phyloP scores from a whole-genome alignment of 1,284 basidiomycete species.

The Cronartium ribicola region DNA sequence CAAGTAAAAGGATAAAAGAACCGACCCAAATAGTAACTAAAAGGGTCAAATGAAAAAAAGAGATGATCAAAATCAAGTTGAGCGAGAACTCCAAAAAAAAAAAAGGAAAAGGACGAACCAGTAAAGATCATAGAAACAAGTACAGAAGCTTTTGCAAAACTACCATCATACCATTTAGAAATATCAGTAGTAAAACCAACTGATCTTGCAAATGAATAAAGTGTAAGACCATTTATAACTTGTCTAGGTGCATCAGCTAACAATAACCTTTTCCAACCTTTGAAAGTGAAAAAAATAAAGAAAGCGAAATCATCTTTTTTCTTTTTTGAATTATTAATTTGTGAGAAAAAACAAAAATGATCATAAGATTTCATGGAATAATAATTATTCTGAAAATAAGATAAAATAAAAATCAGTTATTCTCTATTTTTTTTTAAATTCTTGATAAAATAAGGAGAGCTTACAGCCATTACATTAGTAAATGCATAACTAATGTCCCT shows the following conservation, averaged over 20 bases:
- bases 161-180: constrained; percentile 59
- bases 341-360: constrained; percentile 96
- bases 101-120: constrained; percentile 11
- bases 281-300: constrained; percentile 99
- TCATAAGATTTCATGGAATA: constrained; percentile 72
- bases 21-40: constrained; percentile 75
- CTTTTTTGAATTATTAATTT: constrained; percentile 92
- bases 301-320: constrained; percentile 95
- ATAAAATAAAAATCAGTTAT: constrained; percentile 15
- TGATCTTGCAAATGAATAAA: constrained; percentile 83
- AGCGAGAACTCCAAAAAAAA: too few relatives aligned
- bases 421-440: constrained; percentile 42
- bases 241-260: constrained; percentile 97
- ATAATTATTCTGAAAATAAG: constrained; percentile 45
- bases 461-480: constrained; percentile 83
- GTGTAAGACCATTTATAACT: constrained; percentile 86
- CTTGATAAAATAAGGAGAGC: not conserved
- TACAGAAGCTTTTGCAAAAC: constrained; percentile 46
- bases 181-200: constrained; percentile 65
- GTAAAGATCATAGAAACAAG: constrained; percentile 84
- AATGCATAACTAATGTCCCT: constrained; percentile 95
- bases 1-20: constrained; percentile 72
- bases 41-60: not conserved
- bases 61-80: not conserved
- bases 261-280: constrained; percentile 95